phyloP scores from a whole-genome alignment of 2,329 filamentous ascomycete species.

The Plenodomus biglobosus region DNA sequence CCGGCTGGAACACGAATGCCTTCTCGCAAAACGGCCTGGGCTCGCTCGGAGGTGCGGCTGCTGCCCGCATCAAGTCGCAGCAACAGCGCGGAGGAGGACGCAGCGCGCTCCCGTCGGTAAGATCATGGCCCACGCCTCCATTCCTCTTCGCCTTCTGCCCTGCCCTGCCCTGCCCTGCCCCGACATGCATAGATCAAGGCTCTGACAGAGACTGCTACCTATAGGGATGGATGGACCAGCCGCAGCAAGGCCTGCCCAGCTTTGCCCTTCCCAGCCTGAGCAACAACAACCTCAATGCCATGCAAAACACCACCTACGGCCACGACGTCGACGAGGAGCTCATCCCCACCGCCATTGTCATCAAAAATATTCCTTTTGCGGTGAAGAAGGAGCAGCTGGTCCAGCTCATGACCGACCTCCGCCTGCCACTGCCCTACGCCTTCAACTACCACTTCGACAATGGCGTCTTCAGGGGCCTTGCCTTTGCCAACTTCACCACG shows the following conservation, averaged over 20 bases:
- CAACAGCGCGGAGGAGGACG: constrained; percentile 54
- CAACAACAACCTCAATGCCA: constrained; percentile 33
- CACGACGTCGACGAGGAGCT: constrained; percentile 75
- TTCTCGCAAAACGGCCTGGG: constrained; percentile 69
- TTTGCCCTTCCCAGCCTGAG: constrained; percentile 47
- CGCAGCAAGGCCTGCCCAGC: constrained; percentile 47
- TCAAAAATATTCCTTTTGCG: constrained; percentile 99
- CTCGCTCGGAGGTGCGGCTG: constrained; percentile 55
- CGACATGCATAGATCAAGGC: too few species aligned
- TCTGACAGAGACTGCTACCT: constrained; percentile 6
- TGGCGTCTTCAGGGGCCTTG: constrained; percentile 91
- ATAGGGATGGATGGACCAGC: constrained; percentile 64
- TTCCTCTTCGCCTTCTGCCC: too few species aligned
- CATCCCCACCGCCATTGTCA: constrained; percentile 96
- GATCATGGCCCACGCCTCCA: constrained; percentile 42
- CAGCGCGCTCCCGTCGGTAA: constrained; percentile 71
- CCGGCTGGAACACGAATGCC: constrained; percentile 77
- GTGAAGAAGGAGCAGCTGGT: constrained; percentile 96
- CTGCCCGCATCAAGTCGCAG: constrained; percentile 58
- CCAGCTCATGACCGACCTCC: constrained; percentile 89
- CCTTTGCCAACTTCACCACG: constrained; percentile 97
- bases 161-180: too few species aligned
- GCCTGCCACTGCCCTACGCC: constrained; percentile 90
- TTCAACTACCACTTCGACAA: constrained; percentile 99
- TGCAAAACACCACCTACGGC: constrained; percentile 49